These are phyloP conservation scores for Nicotiana attenuata DNA, from an alignment of 257 asterid genomes.

Conservation along the genomic window DNA sequence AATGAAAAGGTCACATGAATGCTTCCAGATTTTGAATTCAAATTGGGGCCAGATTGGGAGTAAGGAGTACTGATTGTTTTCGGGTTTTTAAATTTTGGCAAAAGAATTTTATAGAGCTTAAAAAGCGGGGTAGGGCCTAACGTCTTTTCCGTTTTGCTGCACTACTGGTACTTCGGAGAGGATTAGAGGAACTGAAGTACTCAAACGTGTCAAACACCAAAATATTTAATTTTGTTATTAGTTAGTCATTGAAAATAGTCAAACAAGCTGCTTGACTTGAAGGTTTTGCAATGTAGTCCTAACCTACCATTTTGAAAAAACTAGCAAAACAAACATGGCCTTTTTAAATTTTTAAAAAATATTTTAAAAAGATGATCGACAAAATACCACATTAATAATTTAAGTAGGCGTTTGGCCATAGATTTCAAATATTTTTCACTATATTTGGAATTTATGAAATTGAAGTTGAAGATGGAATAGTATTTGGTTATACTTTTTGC, in stretches of 20 bases:
- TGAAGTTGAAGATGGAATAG: no score
- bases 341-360: no score
- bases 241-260: not conserved
- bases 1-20: not conserved
- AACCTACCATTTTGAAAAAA: not conserved
- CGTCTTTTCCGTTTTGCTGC: not conserved
- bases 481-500: no score
- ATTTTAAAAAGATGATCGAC: no score
- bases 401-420: no score
- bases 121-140: not conserved
- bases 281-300: not conserved
- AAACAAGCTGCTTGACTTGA: not conserved
- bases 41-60: not conserved
- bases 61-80: not conserved
- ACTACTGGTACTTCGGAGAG: not conserved
- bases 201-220: not conserved
- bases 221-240: not conserved
- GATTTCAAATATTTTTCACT: no score
- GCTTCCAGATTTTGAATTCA: constrained; percentile 12
- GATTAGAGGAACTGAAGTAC: not conserved
- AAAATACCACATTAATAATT: no score
- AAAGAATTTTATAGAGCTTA: not conserved
- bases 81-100: constrained; percentile 7
- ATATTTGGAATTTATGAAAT: no score
- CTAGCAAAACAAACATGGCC: no score